phyloP scores from a whole-genome alignment of 306 rosid species.

The Ochetophila trinervis region DNA sequence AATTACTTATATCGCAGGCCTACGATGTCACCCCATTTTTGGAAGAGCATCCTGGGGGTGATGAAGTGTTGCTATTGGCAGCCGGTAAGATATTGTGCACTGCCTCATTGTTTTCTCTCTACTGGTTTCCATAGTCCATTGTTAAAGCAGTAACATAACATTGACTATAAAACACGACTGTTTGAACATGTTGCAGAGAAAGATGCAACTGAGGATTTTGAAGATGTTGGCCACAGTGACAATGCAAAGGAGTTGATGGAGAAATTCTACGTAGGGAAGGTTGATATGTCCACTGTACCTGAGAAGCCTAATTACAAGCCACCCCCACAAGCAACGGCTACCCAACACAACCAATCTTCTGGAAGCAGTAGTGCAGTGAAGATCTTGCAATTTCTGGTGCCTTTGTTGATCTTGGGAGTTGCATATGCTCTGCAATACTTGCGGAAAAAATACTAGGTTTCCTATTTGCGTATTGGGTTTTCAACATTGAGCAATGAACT shows the following conservation, averaged over 20 bases:
- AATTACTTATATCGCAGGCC: slow-evolving; percentile 44
- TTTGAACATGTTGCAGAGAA: slow-evolving; percentile 43
- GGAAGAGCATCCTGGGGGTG: slow-evolving; percentile 99
- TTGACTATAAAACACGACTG: slow-evolving; percentile 11
- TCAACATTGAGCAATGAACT: not conserved
- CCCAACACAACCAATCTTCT: slow-evolving; percentile 30
- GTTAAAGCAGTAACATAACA: not conserved
- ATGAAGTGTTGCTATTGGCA: slow-evolving; percentile 64
- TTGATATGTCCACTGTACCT: slow-evolving; percentile 52
- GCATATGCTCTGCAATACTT: slow-evolving; percentile 59
- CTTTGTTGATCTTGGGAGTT: slow-evolving; percentile 54
- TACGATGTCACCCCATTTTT: slow-evolving; percentile 84
- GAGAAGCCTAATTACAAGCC: slow-evolving; percentile 17
- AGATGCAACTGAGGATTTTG: slow-evolving; percentile 83
- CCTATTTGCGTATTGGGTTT: too few relatives aligned
- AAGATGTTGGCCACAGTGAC: slow-evolving; percentile 71
- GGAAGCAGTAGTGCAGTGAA: slow-evolving; percentile 34
- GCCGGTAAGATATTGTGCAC: slow-evolving; percentile 46
- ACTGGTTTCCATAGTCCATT: not conserved
- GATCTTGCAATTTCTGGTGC: slow-evolving; percentile 50
- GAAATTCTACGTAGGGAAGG: slow-evolving; percentile 48
- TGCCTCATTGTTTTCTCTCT: not conserved
- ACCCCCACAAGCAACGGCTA: slow-evolving; percentile 19
- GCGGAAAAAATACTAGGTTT: slow-evolving; percentile 22
- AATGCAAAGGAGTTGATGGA: slow-evolving; percentile 50